These are phyloP conservation scores for Nannochloropsis gaditana DNA, from an alignment of 108 stramenopile species.

Conservation along the genomic window DNA sequence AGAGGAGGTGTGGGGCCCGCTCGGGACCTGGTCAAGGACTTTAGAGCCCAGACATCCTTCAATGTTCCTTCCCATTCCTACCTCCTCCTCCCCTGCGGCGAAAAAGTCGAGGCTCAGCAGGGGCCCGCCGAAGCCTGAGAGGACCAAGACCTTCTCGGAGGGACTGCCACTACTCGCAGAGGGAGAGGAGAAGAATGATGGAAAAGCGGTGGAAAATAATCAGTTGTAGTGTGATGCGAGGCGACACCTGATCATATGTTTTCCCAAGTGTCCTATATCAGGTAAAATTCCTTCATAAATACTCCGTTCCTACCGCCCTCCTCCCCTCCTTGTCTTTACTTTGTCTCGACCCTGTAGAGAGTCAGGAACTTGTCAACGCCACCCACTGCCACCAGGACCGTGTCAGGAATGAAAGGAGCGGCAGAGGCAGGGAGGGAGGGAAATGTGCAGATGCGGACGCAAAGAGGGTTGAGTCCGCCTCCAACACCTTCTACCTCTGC, in stretches of 20 bases:
- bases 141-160: not conserved
- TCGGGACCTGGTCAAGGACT: too few relatives aligned
- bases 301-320: not conserved
- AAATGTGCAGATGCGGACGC: not conserved
- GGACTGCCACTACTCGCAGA: not conserved
- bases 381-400: not conserved
- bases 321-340: not conserved
- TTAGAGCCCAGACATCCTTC: too few relatives aligned
- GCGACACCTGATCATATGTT: not conserved
- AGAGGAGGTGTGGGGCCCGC: not conserved
- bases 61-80: not conserved
- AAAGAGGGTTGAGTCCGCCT: not conserved
- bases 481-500: not conserved
- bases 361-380: not conserved
- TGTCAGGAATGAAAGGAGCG: not conserved
- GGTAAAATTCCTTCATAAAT: not conserved
- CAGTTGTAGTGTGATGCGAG: too few relatives aligned
- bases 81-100: not conserved
- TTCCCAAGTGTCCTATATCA: not conserved
- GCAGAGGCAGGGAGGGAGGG: not conserved
- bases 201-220: not conserved
- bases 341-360: not conserved
- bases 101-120: not conserved
- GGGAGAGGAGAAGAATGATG: not conserved
- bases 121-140: not conserved